Conservation (phyloP, 1,284 basidiomycete genomes). For the Ceratobasidium theobromae region DNA sequence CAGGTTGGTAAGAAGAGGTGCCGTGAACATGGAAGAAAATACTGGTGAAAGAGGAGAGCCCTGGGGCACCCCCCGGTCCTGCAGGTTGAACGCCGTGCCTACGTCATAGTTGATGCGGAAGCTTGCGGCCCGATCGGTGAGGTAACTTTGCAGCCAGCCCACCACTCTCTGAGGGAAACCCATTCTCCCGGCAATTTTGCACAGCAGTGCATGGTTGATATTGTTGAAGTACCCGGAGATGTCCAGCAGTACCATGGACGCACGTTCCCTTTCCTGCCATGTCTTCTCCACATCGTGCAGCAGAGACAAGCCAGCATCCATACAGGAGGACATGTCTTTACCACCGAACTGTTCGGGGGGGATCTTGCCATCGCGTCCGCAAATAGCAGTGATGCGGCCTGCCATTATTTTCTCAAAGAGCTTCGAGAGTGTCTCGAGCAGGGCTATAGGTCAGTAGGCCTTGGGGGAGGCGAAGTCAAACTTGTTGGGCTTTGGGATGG, state of each 20-base stretch:
- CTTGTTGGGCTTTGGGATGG: slow-evolving; percentile 48
- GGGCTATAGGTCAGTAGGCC: slow-evolving; percentile 48
- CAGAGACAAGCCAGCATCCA: slow-evolving; percentile 33
- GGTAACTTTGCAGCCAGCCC: slow-evolving; percentile 15
- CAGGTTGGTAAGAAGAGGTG: not conserved
- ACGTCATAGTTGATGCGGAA: slow-evolving; percentile 39
- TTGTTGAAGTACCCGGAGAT: slow-evolving; percentile 42
- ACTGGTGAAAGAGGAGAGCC: slow-evolving; percentile 27
- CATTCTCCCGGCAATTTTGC: slow-evolving; percentile 8
- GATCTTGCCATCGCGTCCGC: slow-evolving; percentile 39
- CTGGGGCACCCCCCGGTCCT: too few species aligned
- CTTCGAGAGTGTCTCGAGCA: slow-evolving; percentile 46
- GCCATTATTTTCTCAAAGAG: slow-evolving; percentile 41
- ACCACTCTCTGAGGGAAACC: slow-evolving; percentile 23
- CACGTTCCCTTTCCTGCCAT: slow-evolving; percentile 37
- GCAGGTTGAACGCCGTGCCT: slow-evolving; percentile 8
- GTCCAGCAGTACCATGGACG: slow-evolving; percentile 41
- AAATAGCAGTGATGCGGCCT: slow-evolving; percentile 38
- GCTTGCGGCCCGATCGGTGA: slow-evolving; percentile 37
- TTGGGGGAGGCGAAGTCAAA: slow-evolving; percentile 44
- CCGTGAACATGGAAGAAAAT: slow-evolving; percentile 21
- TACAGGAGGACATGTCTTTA: not conserved
- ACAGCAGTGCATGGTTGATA: slow-evolving; percentile 39
- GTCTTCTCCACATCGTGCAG: slow-evolving; percentile 40
- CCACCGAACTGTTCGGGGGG: slow-evolving; percentile 45